A percentile compares a stretch with the other conserved stretches of the same genome.
These are phyloP conservation scores for Pichia cephalocereana DNA, from an alignment of 805 yeast genomes.

Conservation along the genomic window DNA sequence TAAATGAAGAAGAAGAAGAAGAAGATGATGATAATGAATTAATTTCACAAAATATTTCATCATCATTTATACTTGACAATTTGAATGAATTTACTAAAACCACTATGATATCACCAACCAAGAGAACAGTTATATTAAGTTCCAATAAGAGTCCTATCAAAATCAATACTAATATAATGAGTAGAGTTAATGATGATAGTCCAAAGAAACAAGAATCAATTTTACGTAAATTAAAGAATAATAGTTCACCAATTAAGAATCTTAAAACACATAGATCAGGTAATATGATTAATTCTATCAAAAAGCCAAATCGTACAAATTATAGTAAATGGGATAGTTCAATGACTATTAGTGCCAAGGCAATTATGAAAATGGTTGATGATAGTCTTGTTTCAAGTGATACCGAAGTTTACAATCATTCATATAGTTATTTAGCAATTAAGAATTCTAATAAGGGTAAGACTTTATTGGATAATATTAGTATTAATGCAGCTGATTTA, in stretches of 20 bases:
- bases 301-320: slow-evolving; percentile 9
- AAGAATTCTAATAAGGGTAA: neutral
- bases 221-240: slow-evolving; percentile 1
- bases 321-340: slow-evolving; percentile 27
- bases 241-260: slow-evolving; percentile 1
- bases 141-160: neutral
- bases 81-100: neutral
- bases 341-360: slow-evolving; percentile 28
- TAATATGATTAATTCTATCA: neutral
- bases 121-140: neutral
- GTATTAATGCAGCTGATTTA: slow-evolving; percentile 26
- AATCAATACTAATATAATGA: neutral
- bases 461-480: slow-evolving; percentile 10
- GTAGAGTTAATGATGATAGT: neutral
- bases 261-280: neutral
- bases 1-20: neutral
- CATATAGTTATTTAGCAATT: slow-evolving; percentile 12
- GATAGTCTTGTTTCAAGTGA: slow-evolving; percentile 30
- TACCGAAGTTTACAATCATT: slow-evolving; percentile 20
- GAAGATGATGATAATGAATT: neutral
- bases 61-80: neutral
- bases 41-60: neutral
- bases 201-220: neutral
- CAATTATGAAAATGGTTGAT: slow-evolving; percentile 30
- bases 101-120: slow-evolving; percentile 1